Evolutionary conservation across 768 basidiomycete species (phyloP).

Genomic region (Tulasnella sp.): DNA sequence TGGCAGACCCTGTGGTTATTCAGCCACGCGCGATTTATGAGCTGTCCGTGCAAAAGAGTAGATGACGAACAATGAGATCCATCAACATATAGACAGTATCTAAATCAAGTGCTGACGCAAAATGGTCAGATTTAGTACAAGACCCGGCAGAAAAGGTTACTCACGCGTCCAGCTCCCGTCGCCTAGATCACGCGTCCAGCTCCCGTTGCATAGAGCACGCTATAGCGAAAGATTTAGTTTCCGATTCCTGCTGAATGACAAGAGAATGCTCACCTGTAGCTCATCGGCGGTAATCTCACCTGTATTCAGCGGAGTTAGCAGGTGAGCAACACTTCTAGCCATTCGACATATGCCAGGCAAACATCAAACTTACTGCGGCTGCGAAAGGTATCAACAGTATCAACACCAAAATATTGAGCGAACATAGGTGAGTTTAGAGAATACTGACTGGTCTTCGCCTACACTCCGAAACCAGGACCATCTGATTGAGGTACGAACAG

Average conservation of each 20-base stretch:
- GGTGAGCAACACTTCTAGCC: not conserved
- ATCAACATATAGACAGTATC: conserved; percentile 44
- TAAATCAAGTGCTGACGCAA: conserved; percentile 52
- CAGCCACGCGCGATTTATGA: too few species aligned
- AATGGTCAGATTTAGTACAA: not conserved
- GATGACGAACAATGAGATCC: conserved; percentile 17
- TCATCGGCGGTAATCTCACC: too few species aligned
- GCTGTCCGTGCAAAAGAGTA: too few species aligned
- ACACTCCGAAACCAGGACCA: conserved; percentile 14
- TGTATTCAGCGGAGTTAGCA: too few species aligned
- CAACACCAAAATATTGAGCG: conserved; percentile 26
- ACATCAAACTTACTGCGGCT: conserved; percentile 31
- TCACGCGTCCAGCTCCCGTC: conserved; percentile 80
- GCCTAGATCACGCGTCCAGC: conserved; percentile 72
- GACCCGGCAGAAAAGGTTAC: conserved; percentile 20
- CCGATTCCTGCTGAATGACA: too few species aligned
- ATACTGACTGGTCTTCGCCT: conserved; percentile 3
- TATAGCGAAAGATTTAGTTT: too few species aligned
- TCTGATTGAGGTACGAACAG: not conserved
- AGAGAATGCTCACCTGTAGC: too few species aligned
- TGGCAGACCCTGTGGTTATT: too few species aligned
- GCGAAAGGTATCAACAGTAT: conserved; percentile 54
- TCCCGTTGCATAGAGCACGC: conserved; percentile 64
- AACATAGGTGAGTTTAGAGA: too few species aligned
- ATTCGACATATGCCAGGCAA: not conserved